These are phyloP conservation scores for Cadophora gregata DNA, from an alignment of 2,329 filamentous ascomycete species.

Conservation along the genomic window DNA sequence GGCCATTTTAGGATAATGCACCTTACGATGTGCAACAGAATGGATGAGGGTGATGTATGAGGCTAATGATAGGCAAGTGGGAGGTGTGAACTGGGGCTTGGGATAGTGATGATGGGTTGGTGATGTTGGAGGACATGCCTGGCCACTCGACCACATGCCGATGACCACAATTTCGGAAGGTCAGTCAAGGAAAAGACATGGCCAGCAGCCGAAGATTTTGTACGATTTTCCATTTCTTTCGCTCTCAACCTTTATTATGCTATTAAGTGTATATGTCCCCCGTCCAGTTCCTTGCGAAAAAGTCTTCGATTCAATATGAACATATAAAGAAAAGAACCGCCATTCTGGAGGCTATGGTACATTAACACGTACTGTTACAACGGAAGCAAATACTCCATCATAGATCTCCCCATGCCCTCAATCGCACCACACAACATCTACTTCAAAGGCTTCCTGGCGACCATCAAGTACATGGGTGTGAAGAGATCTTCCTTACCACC, in stretches of 20 bases:
- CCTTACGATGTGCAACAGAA: conserved; percentile 20
- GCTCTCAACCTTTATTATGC: conserved; percentile 10
- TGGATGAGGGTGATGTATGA: neutral
- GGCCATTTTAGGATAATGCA: conserved; percentile 21
- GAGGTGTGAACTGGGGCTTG: neutral
- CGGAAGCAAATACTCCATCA: neutral
- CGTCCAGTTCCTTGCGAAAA: conserved; percentile 1
- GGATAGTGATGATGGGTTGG: neutral
- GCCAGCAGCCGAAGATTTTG: neutral
- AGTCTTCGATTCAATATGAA: conserved; percentile 16
- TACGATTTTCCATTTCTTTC: neutral
- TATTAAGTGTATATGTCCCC: conserved; percentile 15
- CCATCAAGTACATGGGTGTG: conserved; percentile 98
- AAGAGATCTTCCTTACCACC: conserved; percentile 91
- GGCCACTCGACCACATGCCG: neutral
- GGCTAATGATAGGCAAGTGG: neutral
- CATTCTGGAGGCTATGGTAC: conserved; percentile 10
- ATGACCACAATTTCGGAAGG: neutral
- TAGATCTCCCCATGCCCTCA: neutral
- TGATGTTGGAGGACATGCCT: no score
- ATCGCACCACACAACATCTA: conserved; percentile 10
- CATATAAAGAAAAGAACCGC: conserved; percentile 11
- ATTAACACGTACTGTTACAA: conserved; percentile 2
- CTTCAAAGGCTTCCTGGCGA: conserved; percentile 77
- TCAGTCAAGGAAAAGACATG: neutral